Percentiles rank a stretch among this genome's conserved stretches.
Conservation (phyloP, 1,284 basidiomycete species). For the Ceratobasidium sp. region DNA sequence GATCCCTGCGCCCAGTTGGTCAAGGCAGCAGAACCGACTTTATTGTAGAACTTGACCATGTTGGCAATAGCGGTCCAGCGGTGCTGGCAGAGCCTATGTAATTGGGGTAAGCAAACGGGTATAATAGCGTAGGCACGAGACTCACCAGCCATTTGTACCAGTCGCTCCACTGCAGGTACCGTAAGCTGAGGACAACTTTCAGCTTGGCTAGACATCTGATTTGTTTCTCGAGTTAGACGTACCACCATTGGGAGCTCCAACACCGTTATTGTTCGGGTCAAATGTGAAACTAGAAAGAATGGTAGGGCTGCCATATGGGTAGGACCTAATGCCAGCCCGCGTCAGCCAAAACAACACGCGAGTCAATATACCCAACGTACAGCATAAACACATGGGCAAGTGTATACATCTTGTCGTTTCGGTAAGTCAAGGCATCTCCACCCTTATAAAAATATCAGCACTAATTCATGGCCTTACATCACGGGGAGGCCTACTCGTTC, state of each 20-base stretch:
- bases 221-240: too few relatives aligned
- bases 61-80: slow-evolving; percentile 49
- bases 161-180: slow-evolving; percentile 47
- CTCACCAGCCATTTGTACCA: slow-evolving; percentile 49
- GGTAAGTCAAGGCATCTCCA: too few relatives aligned
- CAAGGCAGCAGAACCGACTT: slow-evolving; percentile 25
- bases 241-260: slow-evolving; percentile 48
- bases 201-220: too few relatives aligned
- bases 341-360: too few relatives aligned
- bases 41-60: slow-evolving; percentile 47
- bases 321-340: slow-evolving; percentile 8
- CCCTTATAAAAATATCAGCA: too few relatives aligned
- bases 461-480: too few relatives aligned
- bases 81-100: slow-evolving; percentile 51
- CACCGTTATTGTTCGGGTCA: slow-evolving; percentile 40
- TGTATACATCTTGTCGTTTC: too few relatives aligned
- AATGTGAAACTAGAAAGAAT: slow-evolving; percentile 51
- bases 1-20: slow-evolving; percentile 42
- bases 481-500: too few relatives aligned
- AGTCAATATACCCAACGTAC: slow-evolving; percentile 49
- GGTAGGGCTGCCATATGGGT: slow-evolving; percentile 50
- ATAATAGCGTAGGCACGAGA: too few relatives aligned
- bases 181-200: too few relatives aligned
- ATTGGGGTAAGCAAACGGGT: too few relatives aligned
- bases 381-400: slow-evolving; percentile 73